Evolutionary conservation across 306 rosid genomes (phyloP).

Genomic region (Cicer pinnatifidum): DNA sequence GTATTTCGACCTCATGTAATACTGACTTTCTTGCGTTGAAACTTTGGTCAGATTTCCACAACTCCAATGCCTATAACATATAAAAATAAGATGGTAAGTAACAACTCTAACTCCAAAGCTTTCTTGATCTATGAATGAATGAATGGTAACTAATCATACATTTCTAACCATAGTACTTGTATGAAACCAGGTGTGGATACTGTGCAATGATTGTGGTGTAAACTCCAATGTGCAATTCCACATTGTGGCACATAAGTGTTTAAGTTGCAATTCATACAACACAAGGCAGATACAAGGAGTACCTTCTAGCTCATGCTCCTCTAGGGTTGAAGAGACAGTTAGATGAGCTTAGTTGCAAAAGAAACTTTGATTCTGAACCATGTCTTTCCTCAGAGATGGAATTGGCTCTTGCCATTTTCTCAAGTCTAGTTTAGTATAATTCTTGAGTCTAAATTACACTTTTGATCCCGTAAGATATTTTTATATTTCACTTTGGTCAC

Average conservation of each 20-base stretch:
- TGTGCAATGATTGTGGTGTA: conserved; percentile 76
- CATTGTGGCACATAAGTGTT: conserved; percentile 67
- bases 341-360: conserved; percentile 31
- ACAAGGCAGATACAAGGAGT: conserved; percentile 63
- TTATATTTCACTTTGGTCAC: too few species aligned
- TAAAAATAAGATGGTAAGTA: conserved; percentile 61
- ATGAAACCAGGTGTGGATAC: conserved; percentile 69
- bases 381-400: neutral
- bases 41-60: conserved; percentile 60
- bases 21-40: conserved; percentile 37
- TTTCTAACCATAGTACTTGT: conserved; percentile 20
- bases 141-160: neutral
- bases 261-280: conserved; percentile 69
- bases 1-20: conserved; percentile 20
- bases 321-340: conserved; percentile 51
- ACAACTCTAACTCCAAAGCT: neutral
- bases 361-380: neutral
- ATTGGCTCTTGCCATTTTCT: neutral
- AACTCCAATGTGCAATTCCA: conserved; percentile 64
- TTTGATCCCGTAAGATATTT: too few species aligned
- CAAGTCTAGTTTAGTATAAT: neutral
- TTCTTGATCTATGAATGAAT: neutral
- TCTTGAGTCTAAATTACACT: neutral
- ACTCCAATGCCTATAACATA: conserved; percentile 68
- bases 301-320: conserved; percentile 49